Evolutionary conservation across 768 basidiomycete genomes (phyloP).

Genomic region (Lactarius sanguifluus): DNA sequence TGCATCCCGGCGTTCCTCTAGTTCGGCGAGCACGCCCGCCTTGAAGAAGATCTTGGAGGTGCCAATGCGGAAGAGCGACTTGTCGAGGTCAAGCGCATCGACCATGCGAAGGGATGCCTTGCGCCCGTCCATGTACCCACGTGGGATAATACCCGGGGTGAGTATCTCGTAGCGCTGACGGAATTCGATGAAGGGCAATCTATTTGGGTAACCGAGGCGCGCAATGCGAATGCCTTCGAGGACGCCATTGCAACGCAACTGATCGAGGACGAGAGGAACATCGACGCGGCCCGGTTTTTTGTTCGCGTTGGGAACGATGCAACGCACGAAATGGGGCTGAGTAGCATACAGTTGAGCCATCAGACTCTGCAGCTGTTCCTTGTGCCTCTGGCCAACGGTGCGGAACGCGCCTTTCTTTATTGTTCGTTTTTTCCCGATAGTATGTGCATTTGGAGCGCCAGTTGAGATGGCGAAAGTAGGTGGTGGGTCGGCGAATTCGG

Average conservation of each 20-base stretch:
- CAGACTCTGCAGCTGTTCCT: slow-evolving; percentile 88
- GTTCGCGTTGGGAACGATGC: slow-evolving; percentile 91
- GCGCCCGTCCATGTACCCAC: slow-evolving; percentile 96
- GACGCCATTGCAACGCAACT: slow-evolving; percentile 97
- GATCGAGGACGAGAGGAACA: slow-evolving; percentile 92
- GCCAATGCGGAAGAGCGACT: slow-evolving; percentile 82
- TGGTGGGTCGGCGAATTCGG: slow-evolving; percentile 64
- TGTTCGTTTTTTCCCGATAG: slow-evolving; percentile 60
- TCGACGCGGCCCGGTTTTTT: slow-evolving; percentile 93
- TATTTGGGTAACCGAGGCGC: slow-evolving; percentile 94
- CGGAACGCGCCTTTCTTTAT: slow-evolving; percentile 97
- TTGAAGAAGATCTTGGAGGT: slow-evolving; percentile 99
- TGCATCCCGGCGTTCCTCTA: slow-evolving; percentile 89
- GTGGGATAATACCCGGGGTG: slow-evolving; percentile 89
- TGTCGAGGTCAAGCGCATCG: slow-evolving; percentile 83
- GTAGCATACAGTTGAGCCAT: slow-evolving; percentile 92
- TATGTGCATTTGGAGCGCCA: slow-evolving; percentile 46
- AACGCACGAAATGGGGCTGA: slow-evolving; percentile 97
- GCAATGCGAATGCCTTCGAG: slow-evolving; percentile 98
- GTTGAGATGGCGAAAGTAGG: slow-evolving; percentile 38
- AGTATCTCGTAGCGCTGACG: slow-evolving; percentile 95
- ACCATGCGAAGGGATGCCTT: slow-evolving; percentile 93
- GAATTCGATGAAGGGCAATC: slow-evolving; percentile 96
- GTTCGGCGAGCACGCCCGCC: slow-evolving; percentile 92
- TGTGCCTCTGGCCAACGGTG: slow-evolving; percentile 93